Conservation (phyloP, 1,284 basidiomycete species). For the Melanopsichium pennsylvanicum region DNA sequence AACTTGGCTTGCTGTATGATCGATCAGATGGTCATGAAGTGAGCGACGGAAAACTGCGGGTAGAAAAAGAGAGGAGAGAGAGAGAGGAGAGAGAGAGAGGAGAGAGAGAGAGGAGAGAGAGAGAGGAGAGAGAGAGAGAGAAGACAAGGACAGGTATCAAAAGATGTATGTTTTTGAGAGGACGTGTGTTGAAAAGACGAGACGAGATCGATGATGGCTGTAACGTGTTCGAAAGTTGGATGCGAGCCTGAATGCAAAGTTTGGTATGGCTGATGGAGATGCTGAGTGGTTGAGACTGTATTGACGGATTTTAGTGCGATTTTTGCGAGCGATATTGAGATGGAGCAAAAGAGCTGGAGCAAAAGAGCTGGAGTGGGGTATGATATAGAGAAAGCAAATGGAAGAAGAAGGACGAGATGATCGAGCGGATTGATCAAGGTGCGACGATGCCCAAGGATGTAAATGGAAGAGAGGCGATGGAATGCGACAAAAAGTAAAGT, state of each 20-base stretch:
- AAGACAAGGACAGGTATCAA: too few relatives aligned
- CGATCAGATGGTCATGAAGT: slow-evolving; percentile 8
- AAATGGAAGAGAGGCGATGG: background rate
- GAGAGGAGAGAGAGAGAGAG: background rate
- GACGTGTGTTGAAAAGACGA: too few relatives aligned
- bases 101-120: background rate
- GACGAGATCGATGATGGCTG: too few relatives aligned
- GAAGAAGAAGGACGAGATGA: background rate
- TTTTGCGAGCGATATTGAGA: background rate
- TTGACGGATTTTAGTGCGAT: background rate
- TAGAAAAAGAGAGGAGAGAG: background rate
- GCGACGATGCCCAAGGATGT: background rate
- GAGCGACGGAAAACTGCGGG: background rate
- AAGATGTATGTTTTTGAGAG: too few relatives aligned
- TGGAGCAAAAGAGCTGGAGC: background rate
- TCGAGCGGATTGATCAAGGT: background rate
- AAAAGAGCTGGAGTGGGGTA: background rate
- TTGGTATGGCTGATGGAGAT: background rate
- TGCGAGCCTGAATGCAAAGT: background rate
- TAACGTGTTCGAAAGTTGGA: background rate
- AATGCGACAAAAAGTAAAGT: background rate
- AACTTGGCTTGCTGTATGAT: background rate
- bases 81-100: background rate
- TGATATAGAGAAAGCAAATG: background rate
- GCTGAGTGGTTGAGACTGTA: background rate